These are phyloP conservation scores for Metschnikowia baotianmanensis DNA, from an alignment of 805 yeast species.

Conservation along the genomic window DNA sequence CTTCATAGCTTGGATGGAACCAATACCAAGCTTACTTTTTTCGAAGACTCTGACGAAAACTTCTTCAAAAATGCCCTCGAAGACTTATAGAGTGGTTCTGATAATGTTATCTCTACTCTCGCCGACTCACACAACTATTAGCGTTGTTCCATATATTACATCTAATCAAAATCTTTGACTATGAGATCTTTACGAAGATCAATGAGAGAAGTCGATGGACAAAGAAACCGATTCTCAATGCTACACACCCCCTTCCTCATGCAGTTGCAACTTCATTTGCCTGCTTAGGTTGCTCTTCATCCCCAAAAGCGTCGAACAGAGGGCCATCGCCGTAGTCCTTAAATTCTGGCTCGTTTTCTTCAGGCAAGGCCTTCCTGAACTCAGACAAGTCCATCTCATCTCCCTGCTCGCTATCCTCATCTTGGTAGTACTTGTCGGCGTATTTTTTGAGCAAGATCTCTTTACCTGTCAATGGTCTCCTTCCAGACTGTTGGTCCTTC, in stretches of 20 bases:
- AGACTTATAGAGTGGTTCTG: slow-evolving; percentile 3
- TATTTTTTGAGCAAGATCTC: slow-evolving; percentile 64
- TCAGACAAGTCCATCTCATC: slow-evolving; percentile 57
- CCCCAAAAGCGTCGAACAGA: slow-evolving; percentile 15
- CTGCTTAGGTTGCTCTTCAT: slow-evolving; percentile 2
- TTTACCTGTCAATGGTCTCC: slow-evolving; percentile 59
- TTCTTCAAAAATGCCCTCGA: slow-evolving; percentile 27
- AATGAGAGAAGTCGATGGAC: slow-evolving; percentile 6
- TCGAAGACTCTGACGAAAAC: slow-evolving; percentile 35
- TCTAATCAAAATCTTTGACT: slow-evolving; percentile 5
- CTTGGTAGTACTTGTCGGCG: slow-evolving; percentile 52
- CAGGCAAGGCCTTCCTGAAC: slow-evolving; percentile 55
- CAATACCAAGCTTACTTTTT: slow-evolving; percentile 28
- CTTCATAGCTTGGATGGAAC: slow-evolving; percentile 29
- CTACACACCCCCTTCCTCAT: slow-evolving; percentile 5
- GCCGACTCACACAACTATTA: too few species aligned
- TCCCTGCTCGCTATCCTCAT: slow-evolving; percentile 49
- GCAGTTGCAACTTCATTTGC: slow-evolving; percentile 3
- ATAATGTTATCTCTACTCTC: too few species aligned
- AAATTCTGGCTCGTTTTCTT: slow-evolving; percentile 41
- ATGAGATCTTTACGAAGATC: slow-evolving; percentile 6
- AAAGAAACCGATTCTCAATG: slow-evolving; percentile 7
- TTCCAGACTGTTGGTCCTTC: slow-evolving; percentile 35
- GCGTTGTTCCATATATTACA: slow-evolving; percentile 9
- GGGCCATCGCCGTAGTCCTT: slow-evolving; percentile 72